These are phyloP conservation scores for Comarum palustre DNA, from an alignment of 306 rosid genomes.

Conservation along the genomic window DNA sequence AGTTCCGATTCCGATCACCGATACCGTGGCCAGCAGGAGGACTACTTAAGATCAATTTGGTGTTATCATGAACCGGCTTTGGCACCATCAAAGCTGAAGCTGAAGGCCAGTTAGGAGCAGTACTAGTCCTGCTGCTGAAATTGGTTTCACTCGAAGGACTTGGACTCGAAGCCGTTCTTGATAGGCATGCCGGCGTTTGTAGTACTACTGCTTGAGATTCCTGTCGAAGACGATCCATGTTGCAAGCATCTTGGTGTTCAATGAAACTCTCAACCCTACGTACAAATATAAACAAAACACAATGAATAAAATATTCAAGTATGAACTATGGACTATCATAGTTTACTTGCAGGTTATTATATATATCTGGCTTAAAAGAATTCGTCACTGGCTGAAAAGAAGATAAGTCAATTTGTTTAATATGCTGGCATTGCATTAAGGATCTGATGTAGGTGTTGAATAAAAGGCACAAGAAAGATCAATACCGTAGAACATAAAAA, in stretches of 20 bases:
- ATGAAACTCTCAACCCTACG: slow-evolving; percentile 96
- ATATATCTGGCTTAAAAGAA: neutral
- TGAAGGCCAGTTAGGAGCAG: slow-evolving; percentile 37
- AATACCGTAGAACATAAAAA: neutral
- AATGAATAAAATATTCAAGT: neutral
- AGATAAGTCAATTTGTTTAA: neutral
- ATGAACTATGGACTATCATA: neutral
- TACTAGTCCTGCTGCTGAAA: slow-evolving; percentile 51
- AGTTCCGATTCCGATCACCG: slow-evolving; percentile 18
- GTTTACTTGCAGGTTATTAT: neutral
- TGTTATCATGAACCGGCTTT: neutral
- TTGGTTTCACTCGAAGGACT: slow-evolving; percentile 83
- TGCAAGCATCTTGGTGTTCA: slow-evolving; percentile 98
- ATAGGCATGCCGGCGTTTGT: slow-evolving; percentile 58
- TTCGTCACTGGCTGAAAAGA: neutral
- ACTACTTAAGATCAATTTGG: slow-evolving; percentile 30
- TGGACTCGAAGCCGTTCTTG: slow-evolving; percentile 94
- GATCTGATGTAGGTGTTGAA: neutral
- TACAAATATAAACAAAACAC: neutral
- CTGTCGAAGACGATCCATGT: slow-evolving; percentile 59
- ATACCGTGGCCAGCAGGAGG: slow-evolving; percentile 28
- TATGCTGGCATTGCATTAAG: neutral
- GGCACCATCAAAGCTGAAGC: slow-evolving; percentile 31
- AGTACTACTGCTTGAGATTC: slow-evolving; percentile 48
- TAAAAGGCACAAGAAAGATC: slow-evolving; percentile 2